Conservation (phyloP, 371 early-diverging fungal genomes). For the Apophysomyces variabilis region DNA sequence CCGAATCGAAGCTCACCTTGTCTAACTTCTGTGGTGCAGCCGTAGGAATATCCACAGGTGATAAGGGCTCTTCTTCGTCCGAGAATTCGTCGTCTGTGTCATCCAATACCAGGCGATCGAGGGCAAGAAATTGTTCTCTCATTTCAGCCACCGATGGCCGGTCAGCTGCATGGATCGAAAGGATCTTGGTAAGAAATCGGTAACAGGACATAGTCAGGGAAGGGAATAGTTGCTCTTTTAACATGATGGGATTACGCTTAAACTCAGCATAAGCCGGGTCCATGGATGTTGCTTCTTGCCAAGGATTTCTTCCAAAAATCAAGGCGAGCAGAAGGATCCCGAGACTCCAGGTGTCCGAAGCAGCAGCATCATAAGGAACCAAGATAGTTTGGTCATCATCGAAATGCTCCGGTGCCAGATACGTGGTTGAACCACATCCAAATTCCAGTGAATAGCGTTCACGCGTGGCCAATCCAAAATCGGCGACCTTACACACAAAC, state of each 20-base stretch:
- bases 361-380: conserved; percentile 63
- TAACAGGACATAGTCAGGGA: conserved; percentile 37
- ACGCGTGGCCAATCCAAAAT: conserved; percentile 86
- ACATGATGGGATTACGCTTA: conserved; percentile 51
- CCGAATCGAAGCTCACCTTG: conserved; percentile 46
- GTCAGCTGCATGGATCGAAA: conserved; percentile 34
- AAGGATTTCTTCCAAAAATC: conserved; percentile 80
- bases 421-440: conserved; percentile 80
- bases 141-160: conserved; percentile 43
- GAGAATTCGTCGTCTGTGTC: conserved; percentile 39
- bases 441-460: conserved; percentile 71
- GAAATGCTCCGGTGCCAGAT: conserved; percentile 70
- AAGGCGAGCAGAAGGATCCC: conserved; percentile 78
- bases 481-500: conserved; percentile 74
- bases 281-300: conserved; percentile 66
- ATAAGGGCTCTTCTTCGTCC: conserved; percentile 33
- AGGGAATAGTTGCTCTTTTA: conserved; percentile 58
- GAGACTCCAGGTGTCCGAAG: conserved; percentile 78
- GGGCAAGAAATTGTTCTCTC: conserved; percentile 33
- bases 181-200: conserved; percentile 40
- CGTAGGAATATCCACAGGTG: conserved; percentile 43
- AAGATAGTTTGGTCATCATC: conserved; percentile 50
- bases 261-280: conserved; percentile 64
- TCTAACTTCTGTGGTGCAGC: conserved; percentile 13
- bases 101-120: conserved; percentile 31